phyloP scores from a whole-genome alignment of 139 green algal species.

The Coccomyxa sp. region DNA sequence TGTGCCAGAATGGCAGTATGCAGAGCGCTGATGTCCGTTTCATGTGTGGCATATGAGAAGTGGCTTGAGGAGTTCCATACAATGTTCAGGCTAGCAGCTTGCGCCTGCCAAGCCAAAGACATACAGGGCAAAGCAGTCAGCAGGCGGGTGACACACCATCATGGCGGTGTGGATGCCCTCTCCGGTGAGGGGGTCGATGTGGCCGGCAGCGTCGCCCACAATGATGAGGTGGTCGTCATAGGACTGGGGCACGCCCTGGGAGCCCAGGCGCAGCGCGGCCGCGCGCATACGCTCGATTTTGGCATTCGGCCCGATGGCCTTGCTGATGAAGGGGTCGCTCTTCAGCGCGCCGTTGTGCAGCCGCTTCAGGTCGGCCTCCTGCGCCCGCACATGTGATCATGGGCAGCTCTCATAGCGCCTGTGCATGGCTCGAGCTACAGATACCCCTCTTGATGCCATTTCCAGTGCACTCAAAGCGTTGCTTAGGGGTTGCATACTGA shows the following conservation, averaged over 20 bases:
- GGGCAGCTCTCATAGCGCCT: too few relatives aligned
- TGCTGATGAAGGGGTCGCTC: conserved; percentile 68
- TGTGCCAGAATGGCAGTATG: too few relatives aligned
- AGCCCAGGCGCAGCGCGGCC: conserved; percentile 72
- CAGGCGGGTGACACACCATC: conserved; percentile 46
- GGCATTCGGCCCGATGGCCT: conserved; percentile 78
- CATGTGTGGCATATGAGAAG: too few relatives aligned
- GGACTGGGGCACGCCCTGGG: conserved; percentile 58
- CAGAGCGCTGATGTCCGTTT: too few relatives aligned
- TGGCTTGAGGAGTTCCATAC: too few relatives aligned
- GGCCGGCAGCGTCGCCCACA: conserved; percentile 82
- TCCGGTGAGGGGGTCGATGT: conserved; percentile 88
- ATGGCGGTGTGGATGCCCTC: conserved; percentile 92
- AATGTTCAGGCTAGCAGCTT: too few relatives aligned
- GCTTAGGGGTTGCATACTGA: too few relatives aligned
- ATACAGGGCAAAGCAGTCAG: not conserved
- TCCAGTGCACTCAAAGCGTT: too few relatives aligned
- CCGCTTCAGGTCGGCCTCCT: conserved; percentile 70
- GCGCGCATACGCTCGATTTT: conserved; percentile 89
- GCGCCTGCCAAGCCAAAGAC: not conserved
- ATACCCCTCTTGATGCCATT: too few relatives aligned
- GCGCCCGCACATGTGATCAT: not conserved
- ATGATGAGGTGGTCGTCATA: conserved; percentile 87
- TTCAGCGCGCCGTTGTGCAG: conserved; percentile 88
- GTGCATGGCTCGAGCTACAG: not conserved